Conservation (phyloP, 2,329 filamentous ascomycete genomes). For the Fusarium multiceps region DNA sequence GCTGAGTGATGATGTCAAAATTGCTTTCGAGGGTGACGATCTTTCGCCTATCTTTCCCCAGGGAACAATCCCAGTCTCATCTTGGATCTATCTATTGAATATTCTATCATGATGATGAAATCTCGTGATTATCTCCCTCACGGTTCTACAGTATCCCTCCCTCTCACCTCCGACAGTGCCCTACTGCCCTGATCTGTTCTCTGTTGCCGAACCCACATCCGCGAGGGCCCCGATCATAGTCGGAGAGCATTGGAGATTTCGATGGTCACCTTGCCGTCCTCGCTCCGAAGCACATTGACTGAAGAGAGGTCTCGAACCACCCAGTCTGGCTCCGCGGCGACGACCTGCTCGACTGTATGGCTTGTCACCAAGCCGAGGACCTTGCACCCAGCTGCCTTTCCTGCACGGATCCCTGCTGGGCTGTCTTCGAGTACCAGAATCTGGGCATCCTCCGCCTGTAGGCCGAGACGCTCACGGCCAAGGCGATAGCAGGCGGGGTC, state of each 20-base stretch:
- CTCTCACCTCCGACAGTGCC: conserved; percentile 5
- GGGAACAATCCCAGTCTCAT: conserved; percentile 6
- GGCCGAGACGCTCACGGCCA: conserved; percentile 70
- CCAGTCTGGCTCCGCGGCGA: conserved; percentile 85
- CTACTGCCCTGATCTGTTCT: conserved; percentile 12
- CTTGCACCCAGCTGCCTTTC: conserved; percentile 86
- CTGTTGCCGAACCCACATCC: conserved; percentile 9
- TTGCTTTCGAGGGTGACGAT: conserved; percentile 13
- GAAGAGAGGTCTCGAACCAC: conserved; percentile 83
- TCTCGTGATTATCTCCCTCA: conserved; percentile 28
- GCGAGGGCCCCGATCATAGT: conserved; percentile 31
- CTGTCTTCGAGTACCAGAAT: conserved; percentile 89
- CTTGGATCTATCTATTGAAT: conserved; percentile 23
- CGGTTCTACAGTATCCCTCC: background rate
- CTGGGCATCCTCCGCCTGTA: conserved; percentile 59
- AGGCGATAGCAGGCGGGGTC: conserved; percentile 79
- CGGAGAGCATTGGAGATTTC: conserved; percentile 73
- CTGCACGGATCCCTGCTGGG: conserved; percentile 83
- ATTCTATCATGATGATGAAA: conserved; percentile 37
- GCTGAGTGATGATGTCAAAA: conserved; percentile 33
- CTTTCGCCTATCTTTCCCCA: conserved; percentile 30
- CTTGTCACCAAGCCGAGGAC: conserved; percentile 89
- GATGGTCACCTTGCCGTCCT: conserved; percentile 70
- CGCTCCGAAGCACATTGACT: conserved; percentile 70
- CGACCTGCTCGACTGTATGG: conserved; percentile 78